These are phyloP conservation scores for Cyclanthera cordifolia DNA, from an alignment of 306 rosid genomes.

Conservation along the genomic window DNA sequence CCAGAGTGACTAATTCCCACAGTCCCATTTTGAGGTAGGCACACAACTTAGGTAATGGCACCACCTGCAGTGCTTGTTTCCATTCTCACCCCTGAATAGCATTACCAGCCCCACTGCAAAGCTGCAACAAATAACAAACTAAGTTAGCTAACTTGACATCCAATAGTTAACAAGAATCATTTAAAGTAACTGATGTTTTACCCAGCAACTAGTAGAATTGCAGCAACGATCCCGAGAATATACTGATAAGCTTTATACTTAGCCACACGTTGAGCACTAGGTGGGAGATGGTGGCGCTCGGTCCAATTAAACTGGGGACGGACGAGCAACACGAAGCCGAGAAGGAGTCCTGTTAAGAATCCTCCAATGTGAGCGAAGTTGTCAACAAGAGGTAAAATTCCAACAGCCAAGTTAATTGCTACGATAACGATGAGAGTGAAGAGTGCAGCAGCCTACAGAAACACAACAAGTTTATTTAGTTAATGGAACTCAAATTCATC, in stretches of 20 bases:
- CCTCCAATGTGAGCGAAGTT: slow-evolving; percentile 46
- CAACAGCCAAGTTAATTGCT: slow-evolving; percentile 36
- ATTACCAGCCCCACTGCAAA: slow-evolving; percentile 13
- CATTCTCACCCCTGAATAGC: slow-evolving; percentile 24
- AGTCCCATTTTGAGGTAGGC: slow-evolving; percentile 20
- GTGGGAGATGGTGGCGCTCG: slow-evolving; percentile 24
- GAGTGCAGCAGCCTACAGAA: slow-evolving; percentile 31
- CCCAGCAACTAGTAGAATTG: slow-evolving; percentile 24
- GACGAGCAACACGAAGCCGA: slow-evolving; percentile 32
- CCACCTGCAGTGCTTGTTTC: slow-evolving; percentile 19
- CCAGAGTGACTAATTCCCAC: neutral
- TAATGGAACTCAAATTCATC: neutral
- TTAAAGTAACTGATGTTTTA: slow-evolving; percentile 7
- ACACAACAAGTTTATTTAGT: neutral
- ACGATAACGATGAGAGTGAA: slow-evolving; percentile 29
- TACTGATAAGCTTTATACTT: slow-evolving; percentile 34
- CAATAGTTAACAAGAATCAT: too few relatives aligned
- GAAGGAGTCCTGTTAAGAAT: slow-evolving; percentile 32
- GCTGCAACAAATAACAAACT: slow-evolving; percentile 3
- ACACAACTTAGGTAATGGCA: slow-evolving; percentile 20
- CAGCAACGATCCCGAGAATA: slow-evolving; percentile 19
- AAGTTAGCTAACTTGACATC: neutral
- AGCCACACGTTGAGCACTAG: slow-evolving; percentile 16
- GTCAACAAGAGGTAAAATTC: slow-evolving; percentile 40
- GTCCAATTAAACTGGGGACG: slow-evolving; percentile 39